phyloP scores from a whole-genome alignment of 2,329 filamentous ascomycete genomes.

The Pseudocercospora pini-densiflorae region DNA sequence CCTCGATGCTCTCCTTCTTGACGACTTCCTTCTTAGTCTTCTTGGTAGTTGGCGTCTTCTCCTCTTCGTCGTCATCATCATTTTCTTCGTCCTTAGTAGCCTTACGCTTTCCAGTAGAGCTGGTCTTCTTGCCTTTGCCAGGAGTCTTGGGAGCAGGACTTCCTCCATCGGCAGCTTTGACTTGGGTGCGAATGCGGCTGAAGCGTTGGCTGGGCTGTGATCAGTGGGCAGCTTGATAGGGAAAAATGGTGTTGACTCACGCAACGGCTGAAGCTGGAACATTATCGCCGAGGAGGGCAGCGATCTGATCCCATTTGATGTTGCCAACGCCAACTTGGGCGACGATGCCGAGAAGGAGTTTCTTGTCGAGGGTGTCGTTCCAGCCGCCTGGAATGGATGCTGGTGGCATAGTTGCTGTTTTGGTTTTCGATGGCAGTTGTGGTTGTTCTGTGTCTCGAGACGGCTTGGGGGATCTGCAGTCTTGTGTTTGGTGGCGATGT shows the following conservation, averaged over 20 bases:
- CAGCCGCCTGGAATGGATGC: conserved; percentile 7
- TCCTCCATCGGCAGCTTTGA: not conserved
- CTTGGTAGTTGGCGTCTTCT: not conserved
- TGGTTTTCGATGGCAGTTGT: not conserved
- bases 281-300: not conserved
- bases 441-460: not conserved
- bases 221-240: no score
- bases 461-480: no score
- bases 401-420: not conserved
- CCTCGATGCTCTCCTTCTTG: conserved; percentile 6
- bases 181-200: conserved; percentile 11
- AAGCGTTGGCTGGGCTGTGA: not conserved
- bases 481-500: no score
- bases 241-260: not conserved
- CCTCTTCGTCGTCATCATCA: conserved; percentile 10
- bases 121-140: conserved; percentile 14
- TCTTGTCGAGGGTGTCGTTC: conserved; percentile 15
- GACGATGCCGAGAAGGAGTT: conserved; percentile 9
- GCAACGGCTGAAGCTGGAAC: not conserved
- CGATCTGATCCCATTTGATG: not conserved
- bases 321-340: not conserved
- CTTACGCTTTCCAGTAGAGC: conserved; percentile 13
- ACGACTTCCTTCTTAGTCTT: conserved; percentile 7
- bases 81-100: not conserved
- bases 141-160: conserved; percentile 4